Conservation (phyloP, 768 basidiomycete genomes). For the Saitozyma podzolica region DNA sequence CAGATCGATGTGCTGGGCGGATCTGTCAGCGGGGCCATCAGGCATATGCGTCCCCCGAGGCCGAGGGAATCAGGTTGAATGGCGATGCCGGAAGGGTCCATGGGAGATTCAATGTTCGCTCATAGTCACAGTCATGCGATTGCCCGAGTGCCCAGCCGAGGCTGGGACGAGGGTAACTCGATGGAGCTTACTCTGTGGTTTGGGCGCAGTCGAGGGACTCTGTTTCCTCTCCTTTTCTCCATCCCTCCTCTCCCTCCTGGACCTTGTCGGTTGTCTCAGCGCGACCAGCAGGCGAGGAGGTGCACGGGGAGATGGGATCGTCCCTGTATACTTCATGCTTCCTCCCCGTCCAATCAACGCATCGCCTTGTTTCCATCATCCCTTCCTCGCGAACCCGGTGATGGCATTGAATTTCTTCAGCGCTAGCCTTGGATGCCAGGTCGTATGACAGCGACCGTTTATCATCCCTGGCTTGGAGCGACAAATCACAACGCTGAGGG, state of each 20-base stretch:
- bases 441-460: slow-evolving; percentile 30
- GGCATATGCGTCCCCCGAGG: neutral
- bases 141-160: slow-evolving; percentile 18
- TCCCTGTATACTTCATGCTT: slow-evolving; percentile 2
- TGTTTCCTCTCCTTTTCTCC: slow-evolving; percentile 4
- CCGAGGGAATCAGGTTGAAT: neutral
- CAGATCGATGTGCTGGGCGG: neutral
- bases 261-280: neutral
- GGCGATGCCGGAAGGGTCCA: neutral
- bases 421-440: slow-evolving; percentile 42
- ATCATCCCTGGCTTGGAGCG: slow-evolving; percentile 39
- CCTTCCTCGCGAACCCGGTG: slow-evolving; percentile 30
- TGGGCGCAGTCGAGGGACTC: slow-evolving; percentile 15
- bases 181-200: slow-evolving; percentile 52
- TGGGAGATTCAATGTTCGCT: slow-evolving; percentile 30
- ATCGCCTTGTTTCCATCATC: slow-evolving; percentile 10
- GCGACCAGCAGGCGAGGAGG: slow-evolving; percentile 7
- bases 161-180: slow-evolving; percentile 38
- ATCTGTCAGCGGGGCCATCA: neutral
- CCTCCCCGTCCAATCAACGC: neutral
- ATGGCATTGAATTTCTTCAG: slow-evolving; percentile 51
- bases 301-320: slow-evolving; percentile 7
- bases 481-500: slow-evolving; percentile 42
- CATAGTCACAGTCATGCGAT: slow-evolving; percentile 51
- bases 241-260: slow-evolving; percentile 10